Evolutionary conservation across 176 grass and related monocot genomes (phyloP), one percentile per base, ranked within the genome.

Genomic region (Bromus sterilis): DNA sequence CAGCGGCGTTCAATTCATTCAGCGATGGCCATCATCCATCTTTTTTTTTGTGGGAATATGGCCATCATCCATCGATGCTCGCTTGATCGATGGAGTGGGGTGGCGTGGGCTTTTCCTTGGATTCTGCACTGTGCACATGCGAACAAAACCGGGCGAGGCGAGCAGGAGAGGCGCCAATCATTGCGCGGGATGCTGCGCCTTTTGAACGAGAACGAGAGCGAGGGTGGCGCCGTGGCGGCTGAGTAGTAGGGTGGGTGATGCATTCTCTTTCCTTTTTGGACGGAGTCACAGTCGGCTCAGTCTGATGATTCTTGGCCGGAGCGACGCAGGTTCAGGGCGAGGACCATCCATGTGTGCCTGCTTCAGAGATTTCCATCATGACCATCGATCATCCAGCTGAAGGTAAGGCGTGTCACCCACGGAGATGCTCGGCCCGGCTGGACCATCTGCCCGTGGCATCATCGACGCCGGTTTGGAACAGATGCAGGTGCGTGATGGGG

Each of bases 331-430:
- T n/a, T 24, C 18, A 53, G 20, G 20, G 49, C 23, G 6, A 32
- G 77, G 66, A 65, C 32, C 84, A 39, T 60, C 39, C 10, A 46
- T 49, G 68, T 15, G 69, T 41, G 30, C 23, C 14, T 11, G 28
- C 4, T 75, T 86, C 60, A 61, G 58, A 71, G 49, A 69, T 82
- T n/a, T 87, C 23, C 72, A 49, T 51, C 36, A 59, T 81, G 28
- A 28, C 29, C 20, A 11, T 26, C 24, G 4, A 5, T 5, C 56
- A 6, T 11, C 10, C 56, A 26, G 56, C n/a, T 49, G 39, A 18
- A 9, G 32, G 3, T 15, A 18, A 9, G 48, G 58, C 41, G 55
- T 14, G 76, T 30, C 42, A 13, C 37, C 13, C 1, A 30, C n/a
- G 39, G 29, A 26, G 15, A 4, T 10, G 30, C 75, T 6, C 44